Conservation (phyloP, 108 stramenopile genomes). For the Nannochloropsis oceanica region DNA sequence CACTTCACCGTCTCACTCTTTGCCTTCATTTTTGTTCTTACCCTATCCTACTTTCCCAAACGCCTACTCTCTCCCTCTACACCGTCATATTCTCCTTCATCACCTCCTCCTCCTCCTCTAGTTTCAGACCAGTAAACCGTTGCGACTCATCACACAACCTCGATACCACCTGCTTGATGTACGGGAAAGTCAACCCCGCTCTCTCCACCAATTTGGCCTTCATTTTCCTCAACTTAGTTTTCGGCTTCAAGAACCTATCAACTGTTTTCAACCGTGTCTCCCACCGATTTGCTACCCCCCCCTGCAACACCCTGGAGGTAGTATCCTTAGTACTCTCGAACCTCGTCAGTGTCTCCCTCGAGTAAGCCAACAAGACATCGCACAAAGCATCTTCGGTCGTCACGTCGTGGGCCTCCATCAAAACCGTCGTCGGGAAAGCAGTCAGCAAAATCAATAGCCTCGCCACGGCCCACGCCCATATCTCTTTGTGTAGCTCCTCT, state of each 20-base stretch:
- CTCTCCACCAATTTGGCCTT: neutral
- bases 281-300: constrained; percentile 35
- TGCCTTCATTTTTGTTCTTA: neutral
- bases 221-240: neutral
- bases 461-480: constrained; percentile 31
- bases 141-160: constrained; percentile 2
- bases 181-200: neutral
- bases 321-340: constrained; percentile 20
- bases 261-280: constrained; percentile 28
- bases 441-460: constrained; percentile 3
- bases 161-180: constrained; percentile 6
- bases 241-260: neutral
- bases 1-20: neutral
- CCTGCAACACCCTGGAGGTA: constrained; percentile 18
- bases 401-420: constrained; percentile 20
- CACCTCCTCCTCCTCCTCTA: neutral
- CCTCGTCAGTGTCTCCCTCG: constrained; percentile 11
- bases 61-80: neutral
- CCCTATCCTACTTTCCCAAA: too few relatives aligned
- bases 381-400: constrained; percentile 25
- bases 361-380: constrained; percentile 15
- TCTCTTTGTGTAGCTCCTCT: neutral
- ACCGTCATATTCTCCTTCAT: neutral
- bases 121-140: neutral
- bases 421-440: neutral